phyloP scores from a whole-genome alignment of 2,329 filamentous ascomycete genomes.

The Neopestalotiopsis sp. region DNA sequence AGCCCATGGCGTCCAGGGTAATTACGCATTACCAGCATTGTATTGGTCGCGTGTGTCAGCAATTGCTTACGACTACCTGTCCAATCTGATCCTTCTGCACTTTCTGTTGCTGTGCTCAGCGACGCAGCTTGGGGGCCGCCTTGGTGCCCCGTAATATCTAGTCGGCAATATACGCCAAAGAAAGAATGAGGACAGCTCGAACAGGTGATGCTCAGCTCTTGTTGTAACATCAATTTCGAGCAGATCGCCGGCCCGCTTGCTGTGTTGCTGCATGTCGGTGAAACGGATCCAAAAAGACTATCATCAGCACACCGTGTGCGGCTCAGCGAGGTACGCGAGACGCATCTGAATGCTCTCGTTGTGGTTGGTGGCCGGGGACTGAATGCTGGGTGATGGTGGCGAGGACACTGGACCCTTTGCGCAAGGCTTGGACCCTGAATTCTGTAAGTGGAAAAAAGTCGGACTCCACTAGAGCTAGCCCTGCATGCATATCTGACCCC shows the following conservation, averaged over 20 bases:
- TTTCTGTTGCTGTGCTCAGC: not conserved
- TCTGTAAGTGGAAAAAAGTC: not conserved
- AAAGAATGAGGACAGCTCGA: not conserved
- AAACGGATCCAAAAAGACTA: not conserved
- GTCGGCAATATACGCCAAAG: no score
- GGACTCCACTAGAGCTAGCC: not conserved
- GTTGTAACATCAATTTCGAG: not conserved
- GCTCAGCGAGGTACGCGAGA: not conserved
- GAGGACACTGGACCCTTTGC: not conserved
- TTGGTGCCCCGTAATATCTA: not conserved
- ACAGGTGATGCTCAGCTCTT: not conserved
- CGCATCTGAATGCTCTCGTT: not conserved
- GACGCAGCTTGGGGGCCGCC: not conserved
- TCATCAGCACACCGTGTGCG: not conserved
- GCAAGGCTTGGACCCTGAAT: constrained; percentile 13
- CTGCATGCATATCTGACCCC: not conserved
- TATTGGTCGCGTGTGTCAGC: not conserved
- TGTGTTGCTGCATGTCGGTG: not conserved
- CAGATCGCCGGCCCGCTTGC: not conserved
- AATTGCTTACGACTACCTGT: not conserved
- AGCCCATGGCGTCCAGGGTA: not conserved
- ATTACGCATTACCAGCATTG: not conserved
- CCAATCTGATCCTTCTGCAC: not conserved
- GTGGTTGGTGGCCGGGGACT: not conserved
- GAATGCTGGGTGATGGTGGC: not conserved